Evolutionary conservation across 2,329 filamentous ascomycete genomes (phyloP).

Genomic region (Bipolaris bicolor): DNA sequence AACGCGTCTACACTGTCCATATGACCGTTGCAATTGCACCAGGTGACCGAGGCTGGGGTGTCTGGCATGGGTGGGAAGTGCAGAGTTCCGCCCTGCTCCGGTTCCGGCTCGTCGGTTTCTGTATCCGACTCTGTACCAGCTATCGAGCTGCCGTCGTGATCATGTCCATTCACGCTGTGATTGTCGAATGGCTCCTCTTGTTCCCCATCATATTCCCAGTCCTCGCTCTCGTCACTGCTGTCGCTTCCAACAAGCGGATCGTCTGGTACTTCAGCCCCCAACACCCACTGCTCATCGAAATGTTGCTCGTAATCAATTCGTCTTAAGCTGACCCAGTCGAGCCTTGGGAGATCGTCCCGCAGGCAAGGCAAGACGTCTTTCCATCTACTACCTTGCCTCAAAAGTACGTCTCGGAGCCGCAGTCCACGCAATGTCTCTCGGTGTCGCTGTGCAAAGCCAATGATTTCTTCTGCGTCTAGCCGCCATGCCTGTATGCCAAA

Average conservation of each 20-base stretch:
- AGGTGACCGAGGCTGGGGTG: slow-evolving; percentile 54
- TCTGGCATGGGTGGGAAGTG: slow-evolving; percentile 55
- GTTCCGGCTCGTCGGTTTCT: slow-evolving; percentile 41
- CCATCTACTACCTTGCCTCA: slow-evolving; percentile 67
- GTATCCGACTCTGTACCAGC: slow-evolving; percentile 44
- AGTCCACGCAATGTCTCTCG: slow-evolving; percentile 63
- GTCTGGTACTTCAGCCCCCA: slow-evolving; percentile 58
- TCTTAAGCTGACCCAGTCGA: slow-evolving; percentile 68
- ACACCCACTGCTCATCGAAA: slow-evolving; percentile 57
- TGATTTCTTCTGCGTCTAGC: slow-evolving; percentile 65
- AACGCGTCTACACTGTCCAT: slow-evolving; percentile 54
- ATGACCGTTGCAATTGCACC: slow-evolving; percentile 55
- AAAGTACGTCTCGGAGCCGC: slow-evolving; percentile 64
- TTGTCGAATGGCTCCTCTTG: slow-evolving; percentile 24
- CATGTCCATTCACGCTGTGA: slow-evolving; percentile 37
- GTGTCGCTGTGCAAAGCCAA: slow-evolving; percentile 62
- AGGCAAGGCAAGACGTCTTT: slow-evolving; percentile 64
- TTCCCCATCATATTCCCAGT: slow-evolving; percentile 44
- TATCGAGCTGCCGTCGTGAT: slow-evolving; percentile 44
- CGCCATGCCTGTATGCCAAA: slow-evolving; percentile 71
- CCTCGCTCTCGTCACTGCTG: slow-evolving; percentile 49
- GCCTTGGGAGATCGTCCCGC: slow-evolving; percentile 60
- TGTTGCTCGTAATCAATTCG: slow-evolving; percentile 65
- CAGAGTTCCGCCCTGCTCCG: slow-evolving; percentile 50
- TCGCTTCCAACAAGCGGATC: slow-evolving; percentile 53